Base-by-base conservation (phyloP, 2,329 filamentous ascomycete genomes). In the Aspergillus phoenicis region DNA sequence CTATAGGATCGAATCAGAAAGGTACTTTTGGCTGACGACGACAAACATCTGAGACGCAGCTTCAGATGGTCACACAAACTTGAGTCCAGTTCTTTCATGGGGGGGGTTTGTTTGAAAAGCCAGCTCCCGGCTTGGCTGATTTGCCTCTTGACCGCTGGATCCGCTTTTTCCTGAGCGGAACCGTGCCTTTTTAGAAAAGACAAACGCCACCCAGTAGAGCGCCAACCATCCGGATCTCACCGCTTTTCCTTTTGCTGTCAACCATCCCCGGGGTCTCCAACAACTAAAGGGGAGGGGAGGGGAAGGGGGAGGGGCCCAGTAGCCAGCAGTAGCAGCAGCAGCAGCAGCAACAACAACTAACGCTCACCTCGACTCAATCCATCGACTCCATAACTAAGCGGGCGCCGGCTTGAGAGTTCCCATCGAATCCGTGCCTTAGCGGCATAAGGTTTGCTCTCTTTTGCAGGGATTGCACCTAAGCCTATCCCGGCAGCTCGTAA, bases 231-330 rank as follows among this genome's bases (percentile, higher is more conserved):
- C 47, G 53, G 52, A 41, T 36, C 55, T 68, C 65, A 68, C 66
- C 66, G 66, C 66, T 67, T 62, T 62, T 66, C 65, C 55, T 61
- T 62, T 61, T 54, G 62, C 59, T 63, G 55, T 62, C 59, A 61
- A 39, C 24, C 49, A 28, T 8, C 10, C 28, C 28, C 3, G 28
- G 28, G 28, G 28, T 30, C 28, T 30, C 28, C 28, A 30, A 30
- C 28, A 30, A 30, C 28, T 30, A 30, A 30, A 30, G 56, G 30
- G 51, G 33, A 22, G 36, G 36, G 36, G 52, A 45, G 6, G 13
- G 30, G 33, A 53, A n/a, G 13, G 28, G 6, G 22, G 22, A 33
- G 30, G 30, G 11, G 30, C 11, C 10, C 5, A 36, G 26, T 26
- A 20, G 17, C 17, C 17, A 20, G 28, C 28, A 4, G 28, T 5